Evolutionary conservation across 345 rosid species (phyloP), one percentile per base, ranked within the genome.

Genomic region (Hibiscus mutabilis): DNA sequence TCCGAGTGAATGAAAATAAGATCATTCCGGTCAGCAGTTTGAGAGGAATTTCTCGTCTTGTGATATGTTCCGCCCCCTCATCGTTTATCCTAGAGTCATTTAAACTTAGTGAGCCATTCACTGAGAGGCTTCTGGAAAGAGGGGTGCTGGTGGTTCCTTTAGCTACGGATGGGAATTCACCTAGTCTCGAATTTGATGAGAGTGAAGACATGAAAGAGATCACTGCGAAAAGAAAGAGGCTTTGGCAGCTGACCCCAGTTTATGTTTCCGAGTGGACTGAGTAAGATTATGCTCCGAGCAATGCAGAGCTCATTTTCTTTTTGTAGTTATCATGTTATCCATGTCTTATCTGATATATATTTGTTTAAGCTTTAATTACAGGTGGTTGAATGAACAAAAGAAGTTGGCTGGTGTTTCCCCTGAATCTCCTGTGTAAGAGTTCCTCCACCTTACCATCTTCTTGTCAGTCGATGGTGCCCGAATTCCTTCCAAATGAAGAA

Each of bases 331-430:
- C 35, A 44, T 53, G 8, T 21, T 70, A 16, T 53, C 42, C 15
- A 15, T 16, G 31, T 61, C 52, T 27, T 51, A 16, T 35, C 59
- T 56, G 25, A 24, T 62, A n/a, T 60, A 31, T 44, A 40, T 65
- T 69, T 51, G 66, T 22, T 57, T 62, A 35, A 25, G 35, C 51
- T 57, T 24, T 25, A 73, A 6, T 22, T 27, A 33, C 82, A 92
- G 99, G 75, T 95, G 97, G 97, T 66, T 92, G 76, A 83, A 86
- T 79, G 96, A 87, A 61, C 99, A 92, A 74, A 95, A 95, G 91
- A 86, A 87, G 69, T 76, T 87, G 77, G 97, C 97, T 10, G 84
- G 86, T 71, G 86, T 94, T 42, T 77, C 96, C 55, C 76, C 85
- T 10, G 97, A 88, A 61, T 90, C 98, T 80, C 97, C 97, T 2